A percentile compares a stretch with the other conserved stretches of the same genome.
These are phyloP conservation scores for Teratosphaeria gauchensis DNA, from an alignment of 2,329 filamentous ascomycete species.

Conservation along the genomic window DNA sequence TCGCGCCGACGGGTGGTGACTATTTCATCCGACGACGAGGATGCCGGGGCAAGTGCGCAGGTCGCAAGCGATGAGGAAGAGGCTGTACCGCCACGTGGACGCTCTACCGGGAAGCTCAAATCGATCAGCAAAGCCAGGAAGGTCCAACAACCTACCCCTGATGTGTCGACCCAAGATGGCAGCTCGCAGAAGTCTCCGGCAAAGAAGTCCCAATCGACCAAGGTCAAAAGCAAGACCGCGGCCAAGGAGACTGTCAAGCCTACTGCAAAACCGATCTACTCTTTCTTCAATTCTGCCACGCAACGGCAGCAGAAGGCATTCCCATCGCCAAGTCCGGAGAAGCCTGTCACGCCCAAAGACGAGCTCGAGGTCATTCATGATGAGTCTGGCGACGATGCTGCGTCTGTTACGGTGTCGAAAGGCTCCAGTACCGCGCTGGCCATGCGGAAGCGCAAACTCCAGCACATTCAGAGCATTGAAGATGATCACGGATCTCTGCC, in stretches of 20 bases:
- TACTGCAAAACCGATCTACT: constrained; percentile 35
- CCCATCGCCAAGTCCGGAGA: constrained; percentile 31
- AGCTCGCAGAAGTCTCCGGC: constrained; percentile 10
- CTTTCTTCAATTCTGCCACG: constrained; percentile 40
- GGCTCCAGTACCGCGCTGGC: constrained; percentile 25
- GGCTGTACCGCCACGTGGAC: constrained; percentile 7
- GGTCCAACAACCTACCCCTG: constrained; percentile 5
- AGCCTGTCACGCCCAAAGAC: constrained; percentile 20
- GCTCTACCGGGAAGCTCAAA: constrained; percentile 13
- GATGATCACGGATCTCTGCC: constrained; percentile 1
- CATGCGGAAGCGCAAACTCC: constrained; percentile 26
- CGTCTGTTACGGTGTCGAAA: constrained; percentile 18
- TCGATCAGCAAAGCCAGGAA: constrained; percentile 10
- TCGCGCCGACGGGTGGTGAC: constrained; percentile 17
- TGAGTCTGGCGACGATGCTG: constrained; percentile 20
- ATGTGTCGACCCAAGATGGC: constrained; percentile 3
- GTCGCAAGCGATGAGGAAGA: constrained; percentile 4
- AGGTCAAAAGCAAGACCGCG: constrained; percentile 19
- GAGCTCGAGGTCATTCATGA: constrained; percentile 24
- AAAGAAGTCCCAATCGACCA: constrained; percentile 8
- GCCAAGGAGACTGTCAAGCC: constrained; percentile 28
- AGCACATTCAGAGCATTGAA: constrained; percentile 9
- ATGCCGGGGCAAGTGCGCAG: constrained; percentile 4
- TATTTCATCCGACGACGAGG: constrained; percentile 17
- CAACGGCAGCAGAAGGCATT: constrained; percentile 29